Conservation (phyloP, 495 filamentous ascomycete genomes). For the Daldinia decipiens region DNA sequence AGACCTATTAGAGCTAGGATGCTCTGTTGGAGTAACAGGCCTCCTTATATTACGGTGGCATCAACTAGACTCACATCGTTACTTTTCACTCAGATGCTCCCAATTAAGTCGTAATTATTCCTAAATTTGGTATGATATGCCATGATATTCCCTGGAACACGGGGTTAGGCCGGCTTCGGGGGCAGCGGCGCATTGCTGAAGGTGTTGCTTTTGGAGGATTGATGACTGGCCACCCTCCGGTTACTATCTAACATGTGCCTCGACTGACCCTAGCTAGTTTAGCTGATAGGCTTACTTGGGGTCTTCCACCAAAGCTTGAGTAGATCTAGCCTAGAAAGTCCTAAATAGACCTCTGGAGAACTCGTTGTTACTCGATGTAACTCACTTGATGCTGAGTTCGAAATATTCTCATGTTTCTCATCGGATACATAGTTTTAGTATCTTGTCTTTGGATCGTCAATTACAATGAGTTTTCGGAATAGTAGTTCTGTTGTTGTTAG, state of each 20-base stretch:
- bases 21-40: background rate
- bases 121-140: background rate
- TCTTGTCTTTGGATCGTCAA: background rate
- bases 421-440: background rate
- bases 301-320: background rate
- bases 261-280: background rate
- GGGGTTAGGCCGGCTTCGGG: background rate
- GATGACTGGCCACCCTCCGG: background rate
- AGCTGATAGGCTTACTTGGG: background rate
- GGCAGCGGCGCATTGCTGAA: background rate
- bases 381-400: background rate
- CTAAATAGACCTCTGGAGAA: background rate
- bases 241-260: background rate
- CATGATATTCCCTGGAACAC: background rate
- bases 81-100: background rate
- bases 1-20: background rate
- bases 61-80: background rate
- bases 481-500: conserved; percentile 1
- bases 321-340: background rate
- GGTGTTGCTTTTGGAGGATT: background rate
- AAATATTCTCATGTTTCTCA: background rate
- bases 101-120: background rate
- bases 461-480: background rate
- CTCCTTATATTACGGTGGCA: background rate
- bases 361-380: background rate